Percentiles rank a stretch among this genome's conserved stretches.
Evolutionary conservation across 2,329 filamentous ascomycete genomes (phyloP).

Genomic region (Chrysoporthe cubensis): DNA sequence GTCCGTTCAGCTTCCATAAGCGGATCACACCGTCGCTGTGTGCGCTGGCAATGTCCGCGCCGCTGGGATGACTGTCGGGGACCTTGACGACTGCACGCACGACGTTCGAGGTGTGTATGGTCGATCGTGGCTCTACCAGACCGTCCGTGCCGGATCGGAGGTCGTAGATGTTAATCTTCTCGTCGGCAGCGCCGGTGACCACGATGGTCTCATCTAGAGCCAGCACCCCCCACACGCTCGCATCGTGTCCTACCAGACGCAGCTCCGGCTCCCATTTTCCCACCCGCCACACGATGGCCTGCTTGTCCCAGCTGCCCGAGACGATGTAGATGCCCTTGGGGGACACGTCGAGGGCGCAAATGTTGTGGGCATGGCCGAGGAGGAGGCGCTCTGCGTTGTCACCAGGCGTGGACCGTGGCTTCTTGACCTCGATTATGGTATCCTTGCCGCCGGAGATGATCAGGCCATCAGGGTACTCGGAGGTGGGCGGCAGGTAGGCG

Average conservation of each 20-base stretch:
- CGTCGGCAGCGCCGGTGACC: slow-evolving; percentile 91
- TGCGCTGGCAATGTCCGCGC: slow-evolving; percentile 91
- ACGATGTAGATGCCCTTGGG: slow-evolving; percentile 75
- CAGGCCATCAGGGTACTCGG: slow-evolving; percentile 74
- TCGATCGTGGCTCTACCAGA: slow-evolving; percentile 55
- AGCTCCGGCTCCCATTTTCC: slow-evolving; percentile 80
- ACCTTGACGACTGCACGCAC: slow-evolving; percentile 87
- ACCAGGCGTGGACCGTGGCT: slow-evolving; percentile 66
- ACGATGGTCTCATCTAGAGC: slow-evolving; percentile 79
- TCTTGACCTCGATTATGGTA: slow-evolving; percentile 87
- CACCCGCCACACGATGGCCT: slow-evolving; percentile 85
- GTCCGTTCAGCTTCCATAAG: slow-evolving; percentile 81
- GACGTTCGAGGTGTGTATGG: slow-evolving; percentile 73
- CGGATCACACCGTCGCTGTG: slow-evolving; percentile 91
- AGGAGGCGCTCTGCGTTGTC: slow-evolving; percentile 86
- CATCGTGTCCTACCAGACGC: slow-evolving; percentile 75
- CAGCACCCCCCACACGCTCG: slow-evolving; percentile 89
- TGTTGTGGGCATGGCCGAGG: slow-evolving; percentile 83
- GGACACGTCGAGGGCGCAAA: slow-evolving; percentile 83
- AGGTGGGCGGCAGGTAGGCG: slow-evolving; percentile 72
- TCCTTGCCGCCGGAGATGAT: slow-evolving; percentile 89
- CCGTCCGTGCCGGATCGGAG: slow-evolving; percentile 63
- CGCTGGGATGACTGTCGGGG: slow-evolving; percentile 74
- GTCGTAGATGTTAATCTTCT: slow-evolving; percentile 83
- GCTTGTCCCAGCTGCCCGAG: slow-evolving; percentile 92